A percentile compares a stretch with the other conserved stretches of the same genome.
Conservation (phyloP, 2,329 filamentous ascomycete species). For the Acrocalymma vagum region DNA sequence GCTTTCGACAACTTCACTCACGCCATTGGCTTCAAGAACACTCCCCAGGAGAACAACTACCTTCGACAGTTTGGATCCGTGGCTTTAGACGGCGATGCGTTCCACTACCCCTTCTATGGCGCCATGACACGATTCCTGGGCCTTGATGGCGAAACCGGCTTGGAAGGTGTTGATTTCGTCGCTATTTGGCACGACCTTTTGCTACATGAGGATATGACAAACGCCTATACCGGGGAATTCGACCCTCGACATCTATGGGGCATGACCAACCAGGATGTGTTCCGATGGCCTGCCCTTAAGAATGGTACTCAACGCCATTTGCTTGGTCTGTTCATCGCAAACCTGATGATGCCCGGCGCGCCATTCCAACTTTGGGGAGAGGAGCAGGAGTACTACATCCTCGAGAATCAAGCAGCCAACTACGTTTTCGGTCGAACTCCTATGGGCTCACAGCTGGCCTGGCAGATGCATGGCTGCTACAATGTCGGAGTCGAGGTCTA, state of each 20-base stretch:
- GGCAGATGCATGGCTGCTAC: constrained; percentile 73
- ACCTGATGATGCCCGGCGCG: constrained; percentile 68
- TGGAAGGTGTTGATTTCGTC: constrained; percentile 54
- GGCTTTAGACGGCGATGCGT: constrained; percentile 68
- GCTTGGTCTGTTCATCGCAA: constrained; percentile 66
- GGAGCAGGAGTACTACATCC: constrained; percentile 70
- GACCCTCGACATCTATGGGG: constrained; percentile 73
- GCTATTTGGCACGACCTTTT: constrained; percentile 65
- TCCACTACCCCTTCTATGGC: constrained; percentile 71
- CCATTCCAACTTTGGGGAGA: constrained; percentile 70
- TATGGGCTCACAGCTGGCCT: constrained; percentile 68
- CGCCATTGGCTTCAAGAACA: constrained; percentile 55
- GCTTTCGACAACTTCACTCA: constrained; percentile 56
- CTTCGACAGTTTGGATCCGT: constrained; percentile 61
- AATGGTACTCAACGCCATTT: constrained; percentile 67
- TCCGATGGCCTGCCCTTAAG: constrained; percentile 68
- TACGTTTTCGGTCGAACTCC: constrained; percentile 72
- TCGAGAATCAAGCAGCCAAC: constrained; percentile 70
- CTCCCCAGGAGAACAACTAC: constrained; percentile 58
- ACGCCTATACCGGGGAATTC: constrained; percentile 67
- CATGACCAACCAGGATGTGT: constrained; percentile 71
- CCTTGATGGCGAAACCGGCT: constrained; percentile 58
- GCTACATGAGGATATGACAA: constrained; percentile 67
- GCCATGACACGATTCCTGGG: constrained; percentile 69
- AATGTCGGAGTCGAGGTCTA: constrained; percentile 64